phyloP scores from a whole-genome alignment of 1,139 yeast species.

The Geotrichum aggregatum region DNA sequence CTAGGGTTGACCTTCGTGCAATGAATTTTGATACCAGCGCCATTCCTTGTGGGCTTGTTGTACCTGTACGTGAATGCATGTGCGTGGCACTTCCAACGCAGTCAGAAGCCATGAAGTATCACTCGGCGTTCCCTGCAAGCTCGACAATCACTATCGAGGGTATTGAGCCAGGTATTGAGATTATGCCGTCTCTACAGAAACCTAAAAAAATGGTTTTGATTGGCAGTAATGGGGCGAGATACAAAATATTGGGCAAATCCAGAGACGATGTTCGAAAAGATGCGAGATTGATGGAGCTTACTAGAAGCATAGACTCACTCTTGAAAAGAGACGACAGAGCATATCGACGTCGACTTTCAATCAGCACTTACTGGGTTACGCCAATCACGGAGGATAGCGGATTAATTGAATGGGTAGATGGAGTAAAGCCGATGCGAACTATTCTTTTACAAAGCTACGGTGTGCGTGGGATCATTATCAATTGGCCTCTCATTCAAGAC shows the following conservation, averaged over 20 bases:
- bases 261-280: constrained; percentile 93
- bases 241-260: constrained; percentile 74
- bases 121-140: constrained; percentile 53
- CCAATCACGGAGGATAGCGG: constrained; percentile 87
- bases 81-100: constrained; percentile 59
- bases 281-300: constrained; percentile 89
- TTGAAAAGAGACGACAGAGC: constrained; percentile 67
- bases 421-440: constrained; percentile 74
- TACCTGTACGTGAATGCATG: constrained; percentile 75
- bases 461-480: constrained; percentile 38
- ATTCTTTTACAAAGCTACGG: constrained; percentile 50
- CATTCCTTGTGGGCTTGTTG: constrained; percentile 65
- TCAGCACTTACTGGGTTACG: constrained; percentile 81
- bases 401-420: constrained; percentile 86
- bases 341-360: constrained; percentile 62
- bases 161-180: constrained; percentile 59
- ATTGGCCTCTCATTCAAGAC: constrained; percentile 22
- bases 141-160: constrained; percentile 49
- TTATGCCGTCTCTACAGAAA: constrained; percentile 77
- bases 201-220: constrained; percentile 74
- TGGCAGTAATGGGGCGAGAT: constrained; percentile 72
- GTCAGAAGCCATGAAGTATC: constrained; percentile 44
- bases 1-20: constrained; percentile 20
- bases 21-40: constrained; percentile 48
- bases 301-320: constrained; percentile 77